Base-by-base conservation (phyloP, 2,329 filamentous ascomycete genomes). In the Cadophora luteo-olivacea region DNA sequence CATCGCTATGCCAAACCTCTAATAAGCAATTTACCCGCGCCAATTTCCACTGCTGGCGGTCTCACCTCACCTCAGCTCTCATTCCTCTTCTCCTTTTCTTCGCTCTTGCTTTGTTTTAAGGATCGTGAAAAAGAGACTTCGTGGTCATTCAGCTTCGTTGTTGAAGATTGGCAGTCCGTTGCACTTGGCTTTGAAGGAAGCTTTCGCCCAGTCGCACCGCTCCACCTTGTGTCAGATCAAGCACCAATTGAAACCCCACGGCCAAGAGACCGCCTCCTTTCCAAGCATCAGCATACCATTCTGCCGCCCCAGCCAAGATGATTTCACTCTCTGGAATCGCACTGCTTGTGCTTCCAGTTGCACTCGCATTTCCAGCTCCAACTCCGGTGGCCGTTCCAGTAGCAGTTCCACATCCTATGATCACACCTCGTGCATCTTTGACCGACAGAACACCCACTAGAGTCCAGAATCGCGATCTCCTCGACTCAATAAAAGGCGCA, bases 401-500 rank as follows among this genome's bases (percentile, higher is more conserved):
- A 22, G 72, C 72, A 33, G 67, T 70, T 29, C 72, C 78, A 24
- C 79, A 82, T 73, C 82, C 84, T 54, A 75, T 82, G 72, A 81
- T 87, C 62, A 87, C 85, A 11, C 78, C 83, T 32, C 81, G 82
- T 29, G 80, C 82, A 14, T 80, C 81, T 52, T 71, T 80, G 61
- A 76, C 80, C 64, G 76, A 81, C 32, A 76, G 77, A 61, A 71
- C 68, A 58, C 79, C 81, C 1, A 80, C 80, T 7, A 78, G 74
- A 67, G 83, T 84, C 22, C 75, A 79, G 69, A 78, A 81, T 38
- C 71, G 78, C 41, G 79, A 85, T 65, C 79, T 87, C 11, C 81
- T 82, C 55, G 84, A 84, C 70, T 75, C 74, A 24, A 80, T 85
- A 69, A 79, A 83, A 64, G 80, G 87, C 57, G 77, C 86, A 7